Percentiles rank a stretch among this genome's conserved stretches.
These are phyloP conservation scores for Metschnikowia baotianmanensis DNA, from an alignment of 805 yeast genomes.

Conservation along the genomic window DNA sequence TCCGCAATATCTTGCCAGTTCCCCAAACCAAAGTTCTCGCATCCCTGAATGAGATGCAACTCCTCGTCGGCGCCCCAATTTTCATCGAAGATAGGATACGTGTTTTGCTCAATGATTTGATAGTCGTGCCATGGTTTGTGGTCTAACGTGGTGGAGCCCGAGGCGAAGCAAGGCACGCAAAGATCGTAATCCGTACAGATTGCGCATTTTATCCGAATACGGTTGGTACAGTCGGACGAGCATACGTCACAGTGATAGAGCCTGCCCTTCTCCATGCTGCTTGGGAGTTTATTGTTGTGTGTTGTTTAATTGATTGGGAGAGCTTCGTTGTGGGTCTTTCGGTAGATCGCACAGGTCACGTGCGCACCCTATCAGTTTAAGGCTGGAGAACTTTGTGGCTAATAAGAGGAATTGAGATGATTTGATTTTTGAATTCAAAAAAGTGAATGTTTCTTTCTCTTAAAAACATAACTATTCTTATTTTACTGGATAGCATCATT, in stretches of 20 bases:
- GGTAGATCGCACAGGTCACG: neutral
- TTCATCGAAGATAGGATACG: constrained; percentile 84
- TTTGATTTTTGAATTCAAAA: too few species aligned
- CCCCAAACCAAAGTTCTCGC: constrained; percentile 89
- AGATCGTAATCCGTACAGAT: constrained; percentile 90
- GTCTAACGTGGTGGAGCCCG: constrained; percentile 73
- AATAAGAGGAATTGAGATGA: too few species aligned
- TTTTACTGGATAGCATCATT: too few species aligned
- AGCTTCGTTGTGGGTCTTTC: neutral
- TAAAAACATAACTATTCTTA: too few species aligned
- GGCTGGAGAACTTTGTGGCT: too few species aligned
- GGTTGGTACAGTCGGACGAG: constrained; percentile 90
- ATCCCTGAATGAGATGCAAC: constrained; percentile 79
- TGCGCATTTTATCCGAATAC: constrained; percentile 90
- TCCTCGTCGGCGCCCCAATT: constrained; percentile 99
- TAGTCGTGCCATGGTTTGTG: constrained; percentile 96
- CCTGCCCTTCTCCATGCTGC: constrained; percentile 39
- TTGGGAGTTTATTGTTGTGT: neutral
- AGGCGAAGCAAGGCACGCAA: constrained; percentile 96
- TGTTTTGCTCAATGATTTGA: constrained; percentile 87
- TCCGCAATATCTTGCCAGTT: constrained; percentile 99
- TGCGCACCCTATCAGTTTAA: too few species aligned
- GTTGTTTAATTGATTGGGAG: too few species aligned
- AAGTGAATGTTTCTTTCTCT: too few species aligned
- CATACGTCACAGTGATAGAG: constrained; percentile 91